Evolutionary conservation across 2,329 filamentous ascomycete genomes (phyloP).

Genomic region (Anthostomella pinea): DNA sequence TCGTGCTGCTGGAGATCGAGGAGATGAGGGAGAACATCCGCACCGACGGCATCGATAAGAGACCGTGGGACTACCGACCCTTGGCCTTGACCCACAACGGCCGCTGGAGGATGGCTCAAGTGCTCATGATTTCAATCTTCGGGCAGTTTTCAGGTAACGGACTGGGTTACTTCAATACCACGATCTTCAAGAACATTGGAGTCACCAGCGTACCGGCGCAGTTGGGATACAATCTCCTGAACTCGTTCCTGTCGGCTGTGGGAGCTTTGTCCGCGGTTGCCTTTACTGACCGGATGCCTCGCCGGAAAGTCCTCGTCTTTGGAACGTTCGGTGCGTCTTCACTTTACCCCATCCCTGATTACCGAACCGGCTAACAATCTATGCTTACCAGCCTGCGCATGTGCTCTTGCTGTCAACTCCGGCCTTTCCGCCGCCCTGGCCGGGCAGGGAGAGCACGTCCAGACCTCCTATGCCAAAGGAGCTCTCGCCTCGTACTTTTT

Average conservation of each 20-base stretch:
- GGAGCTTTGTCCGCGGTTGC: slow-evolving; percentile 43
- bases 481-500: slow-evolving; percentile 48
- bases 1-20: slow-evolving; percentile 40
- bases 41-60: slow-evolving; percentile 45
- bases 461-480: slow-evolving; percentile 38
- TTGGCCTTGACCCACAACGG: slow-evolving; percentile 42
- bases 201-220: slow-evolving; percentile 36
- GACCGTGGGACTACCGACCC: slow-evolving; percentile 46
- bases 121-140: slow-evolving; percentile 50
- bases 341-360: background rate
- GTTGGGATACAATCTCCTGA: slow-evolving; percentile 46
- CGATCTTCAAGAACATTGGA: slow-evolving; percentile 42
- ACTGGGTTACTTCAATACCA: slow-evolving; percentile 49
- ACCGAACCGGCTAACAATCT: too few species aligned
- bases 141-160: slow-evolving; percentile 51
- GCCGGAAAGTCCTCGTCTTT: slow-evolving; percentile 43
- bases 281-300: slow-evolving; percentile 44
- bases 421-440: slow-evolving; percentile 40
- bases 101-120: slow-evolving; percentile 47
- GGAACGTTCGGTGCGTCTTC: slow-evolving; percentile 38
- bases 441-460: slow-evolving; percentile 29
- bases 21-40: slow-evolving; percentile 44
- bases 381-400: slow-evolving; percentile 35
- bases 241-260: slow-evolving; percentile 43
- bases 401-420: slow-evolving; percentile 43